Evolutionary conservation across 225 moss, liverwort and hornwort genomes (phyloP).

Genomic region (Physcomitrellopsis africana): DNA sequence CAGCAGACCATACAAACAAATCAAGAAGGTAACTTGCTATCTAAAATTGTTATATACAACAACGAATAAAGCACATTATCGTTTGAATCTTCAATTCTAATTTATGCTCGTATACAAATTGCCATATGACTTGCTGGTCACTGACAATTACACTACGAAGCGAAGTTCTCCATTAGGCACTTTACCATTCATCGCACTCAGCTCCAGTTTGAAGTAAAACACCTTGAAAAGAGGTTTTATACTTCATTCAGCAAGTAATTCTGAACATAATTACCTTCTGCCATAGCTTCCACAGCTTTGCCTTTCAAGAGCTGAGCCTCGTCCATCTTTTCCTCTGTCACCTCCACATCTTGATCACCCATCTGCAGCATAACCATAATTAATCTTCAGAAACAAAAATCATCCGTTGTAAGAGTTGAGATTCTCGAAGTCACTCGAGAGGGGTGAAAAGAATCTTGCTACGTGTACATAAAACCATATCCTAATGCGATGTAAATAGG

Average conservation of each 20-base stretch:
- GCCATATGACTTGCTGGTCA: neutral
- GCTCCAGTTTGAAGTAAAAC: neutral
- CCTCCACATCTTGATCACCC: conserved; percentile 76
- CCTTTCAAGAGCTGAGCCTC: conserved; percentile 75
- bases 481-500: neutral
- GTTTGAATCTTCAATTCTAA: neutral
- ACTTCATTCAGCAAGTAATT: conserved; percentile 2
- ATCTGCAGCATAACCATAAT: conserved; percentile 53
- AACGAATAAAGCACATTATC: neutral
- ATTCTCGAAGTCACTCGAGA: neutral
- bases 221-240: neutral
- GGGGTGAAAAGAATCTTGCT: neutral
- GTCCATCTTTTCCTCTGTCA: conserved; percentile 92
- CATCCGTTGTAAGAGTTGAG: neutral
- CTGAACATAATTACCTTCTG: conserved; percentile 53
- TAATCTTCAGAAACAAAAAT: conserved; percentile 4
- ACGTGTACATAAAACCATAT: conserved; percentile 1
- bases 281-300: conserved; percentile 78
- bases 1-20: conserved; percentile 1
- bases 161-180: neutral
- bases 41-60: neutral
- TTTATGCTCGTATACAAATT: neutral
- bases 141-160: conserved; percentile 1
- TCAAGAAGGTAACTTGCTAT: conserved; percentile 11
- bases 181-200: neutral